phyloP scores from a whole-genome alignment of 2,329 filamentous ascomycete species.

The Aspergillus fijiensis region DNA sequence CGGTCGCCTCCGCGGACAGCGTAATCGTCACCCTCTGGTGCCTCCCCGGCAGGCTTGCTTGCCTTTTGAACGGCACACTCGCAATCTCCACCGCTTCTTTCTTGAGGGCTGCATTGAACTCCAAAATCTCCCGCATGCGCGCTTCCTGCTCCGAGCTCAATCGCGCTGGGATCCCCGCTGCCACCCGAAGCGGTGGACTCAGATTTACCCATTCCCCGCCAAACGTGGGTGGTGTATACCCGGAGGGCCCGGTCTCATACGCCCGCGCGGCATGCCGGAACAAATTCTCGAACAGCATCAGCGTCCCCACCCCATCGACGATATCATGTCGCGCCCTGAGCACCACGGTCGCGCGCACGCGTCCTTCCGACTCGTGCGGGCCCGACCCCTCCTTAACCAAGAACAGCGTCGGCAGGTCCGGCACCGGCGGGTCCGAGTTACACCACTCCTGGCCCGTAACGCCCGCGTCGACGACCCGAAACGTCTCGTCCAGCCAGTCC shows the following conservation, averaged over 20 bases:
- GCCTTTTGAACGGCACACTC: constrained; percentile 17
- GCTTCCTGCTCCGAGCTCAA: constrained; percentile 13
- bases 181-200: constrained; percentile 24
- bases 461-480: constrained; percentile 14
- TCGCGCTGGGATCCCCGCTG: constrained; percentile 17
- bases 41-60: constrained; percentile 14
- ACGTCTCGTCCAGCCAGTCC: constrained; percentile 21
- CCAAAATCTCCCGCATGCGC: constrained; percentile 9
- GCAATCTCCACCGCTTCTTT: constrained; percentile 18
- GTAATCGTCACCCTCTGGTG: constrained; percentile 23
- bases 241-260: constrained; percentile 3
- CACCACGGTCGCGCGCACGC: constrained; percentile 18
- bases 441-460: constrained; percentile 25
- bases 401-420: constrained; percentile 24
- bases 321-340: constrained; percentile 25
- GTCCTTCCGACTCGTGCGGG: neutral
- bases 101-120: constrained; percentile 15
- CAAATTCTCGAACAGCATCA: constrained; percentile 24
- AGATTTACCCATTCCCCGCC: constrained; percentile 22
- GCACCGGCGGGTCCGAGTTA: constrained; percentile 26
- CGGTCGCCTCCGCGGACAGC: constrained; percentile 14
- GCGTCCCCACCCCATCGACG: constrained; percentile 24
- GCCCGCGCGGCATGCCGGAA: constrained; percentile 17
- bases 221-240: constrained; percentile 14
- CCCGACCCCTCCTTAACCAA: constrained; percentile 12